Base-by-base conservation (phyloP, 805 yeast genomes). In the Torulaspora franciscae region DNA sequence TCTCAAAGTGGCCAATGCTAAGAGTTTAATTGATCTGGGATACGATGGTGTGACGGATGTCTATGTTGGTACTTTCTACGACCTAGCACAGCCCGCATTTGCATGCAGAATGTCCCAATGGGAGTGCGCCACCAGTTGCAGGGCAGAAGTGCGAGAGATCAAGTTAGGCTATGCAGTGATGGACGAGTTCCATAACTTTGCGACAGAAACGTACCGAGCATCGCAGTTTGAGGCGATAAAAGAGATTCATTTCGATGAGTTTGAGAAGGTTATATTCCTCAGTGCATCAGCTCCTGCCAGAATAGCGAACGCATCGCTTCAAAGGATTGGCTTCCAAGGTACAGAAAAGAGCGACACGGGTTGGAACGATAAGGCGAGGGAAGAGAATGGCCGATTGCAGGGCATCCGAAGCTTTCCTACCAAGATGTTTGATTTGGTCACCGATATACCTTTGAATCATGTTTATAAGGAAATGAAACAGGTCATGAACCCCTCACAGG, bases 1-100 rank as follows among this genome's bases (percentile, higher is more conserved):
- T 6, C 14, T 23, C 10, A n/a, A 23, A 7, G 38, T 22, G 19
- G 6, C n/a, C 11, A 10, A 23, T 7, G 38, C n/a, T 7, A 23
- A 35, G 29, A 7, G 8, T 3, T 35, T 23, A 11, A 35, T 24
- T 3, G 29, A 22, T 2, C 7, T 4, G 10, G 38, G 38, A 10
- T 35, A 35, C 38, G 29, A 35, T 28, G 38, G 38, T 4, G 29
- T 23, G 19, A 22, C 29, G 7, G 38, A 35, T 14, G 38, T 35
- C 10, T 35, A 35, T 23, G 38, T 23, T 5, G 38, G 38, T 11
- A 15, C 13, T 5, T 35, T n/a, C 17, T 27, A 23, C 4, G 38
- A 35, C 14, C 38, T 35, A 2, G 19, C 28, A n/a, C 23, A 24
- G 17, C 13, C 10, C n/a, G 24, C 17, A 8, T 32, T 32, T 15